phyloP scores from a whole-genome alignment of 768 basidiomycete genomes.

The Tricholoma bakamatsutake region DNA sequence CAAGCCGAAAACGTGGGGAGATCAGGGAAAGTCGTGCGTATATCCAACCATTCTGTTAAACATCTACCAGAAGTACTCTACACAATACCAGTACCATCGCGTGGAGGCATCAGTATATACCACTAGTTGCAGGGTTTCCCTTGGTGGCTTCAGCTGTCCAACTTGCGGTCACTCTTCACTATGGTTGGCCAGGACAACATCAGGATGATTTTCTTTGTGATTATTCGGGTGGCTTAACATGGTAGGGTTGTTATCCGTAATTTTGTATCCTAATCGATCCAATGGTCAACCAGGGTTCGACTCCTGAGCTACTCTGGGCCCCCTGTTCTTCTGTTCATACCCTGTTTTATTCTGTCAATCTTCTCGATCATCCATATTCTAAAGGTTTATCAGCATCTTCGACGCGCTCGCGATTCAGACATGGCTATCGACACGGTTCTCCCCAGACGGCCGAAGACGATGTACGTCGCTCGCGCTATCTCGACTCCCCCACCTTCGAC shows the following conservation, averaged over 20 bases:
- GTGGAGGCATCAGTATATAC: slow-evolving; percentile 43
- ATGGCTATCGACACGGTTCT: slow-evolving; percentile 13
- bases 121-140: slow-evolving; percentile 45
- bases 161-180: slow-evolving; percentile 35
- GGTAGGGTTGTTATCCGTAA: slow-evolving; percentile 32
- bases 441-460: slow-evolving; percentile 12
- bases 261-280: background rate
- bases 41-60: slow-evolving; percentile 4
- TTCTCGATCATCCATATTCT: slow-evolving; percentile 31
- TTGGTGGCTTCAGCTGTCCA: slow-evolving; percentile 37
- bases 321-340: slow-evolving; percentile 45
- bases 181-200: slow-evolving; percentile 37
- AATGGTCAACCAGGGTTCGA: slow-evolving; percentile 41
- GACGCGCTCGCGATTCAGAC: slow-evolving; percentile 29
- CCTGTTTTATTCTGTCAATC: slow-evolving; percentile 45
- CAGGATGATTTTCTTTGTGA: slow-evolving; percentile 55
- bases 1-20: slow-evolving; percentile 38
- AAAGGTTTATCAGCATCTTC: slow-evolving; percentile 31
- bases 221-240: slow-evolving; percentile 42
- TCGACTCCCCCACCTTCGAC: slow-evolving; percentile 9
- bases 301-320: slow-evolving; percentile 59
- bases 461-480: slow-evolving; percentile 7
- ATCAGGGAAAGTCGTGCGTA: slow-evolving; percentile 24
- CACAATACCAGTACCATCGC: slow-evolving; percentile 31
- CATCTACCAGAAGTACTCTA: background rate